Evolutionary conservation across 75 land plant genomes (phyloP).

Genomic region (Picea glauca): DNA sequence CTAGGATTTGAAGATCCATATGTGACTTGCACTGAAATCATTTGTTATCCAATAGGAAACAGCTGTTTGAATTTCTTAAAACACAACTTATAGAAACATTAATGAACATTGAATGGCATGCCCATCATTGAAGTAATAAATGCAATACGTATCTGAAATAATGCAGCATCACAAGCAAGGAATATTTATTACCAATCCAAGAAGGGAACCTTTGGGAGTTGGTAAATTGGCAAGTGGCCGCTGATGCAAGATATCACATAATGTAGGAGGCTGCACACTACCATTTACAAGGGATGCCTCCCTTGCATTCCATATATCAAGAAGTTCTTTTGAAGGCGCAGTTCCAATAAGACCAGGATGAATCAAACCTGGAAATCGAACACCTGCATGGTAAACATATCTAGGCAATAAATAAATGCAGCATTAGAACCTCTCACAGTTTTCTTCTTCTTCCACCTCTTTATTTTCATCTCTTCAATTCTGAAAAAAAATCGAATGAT

Average conservation of each 20-base stretch:
- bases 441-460: no score
- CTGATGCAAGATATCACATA: constrained; percentile 13
- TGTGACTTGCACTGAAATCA: not conserved
- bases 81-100: not conserved
- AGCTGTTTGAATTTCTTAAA: not conserved
- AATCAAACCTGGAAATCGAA: constrained; percentile 25
- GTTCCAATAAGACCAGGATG: constrained; percentile 33
- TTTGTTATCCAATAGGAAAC: not conserved
- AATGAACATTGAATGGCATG: not conserved
- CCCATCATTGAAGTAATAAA: not conserved
- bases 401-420: no score
- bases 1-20: no score
- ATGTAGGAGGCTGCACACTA: not conserved
- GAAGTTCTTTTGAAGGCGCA: constrained; percentile 23
- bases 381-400: constrained; percentile 8
- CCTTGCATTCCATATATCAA: constrained; percentile 23
- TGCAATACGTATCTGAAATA: not conserved
- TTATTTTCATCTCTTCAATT: no score
- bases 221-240: constrained; percentile 24
- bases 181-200: constrained; percentile 14
- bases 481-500: no score
- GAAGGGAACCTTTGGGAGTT: constrained; percentile 15
- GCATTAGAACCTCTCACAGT: no score
- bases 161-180: not conserved
- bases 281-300: constrained; percentile 13